A percentile compares a stretch with the other conserved stretches of the same genome.
These are phyloP conservation scores for Malus hybrid DNA, from an alignment of 331 rosid species.

Conservation along the genomic window DNA sequence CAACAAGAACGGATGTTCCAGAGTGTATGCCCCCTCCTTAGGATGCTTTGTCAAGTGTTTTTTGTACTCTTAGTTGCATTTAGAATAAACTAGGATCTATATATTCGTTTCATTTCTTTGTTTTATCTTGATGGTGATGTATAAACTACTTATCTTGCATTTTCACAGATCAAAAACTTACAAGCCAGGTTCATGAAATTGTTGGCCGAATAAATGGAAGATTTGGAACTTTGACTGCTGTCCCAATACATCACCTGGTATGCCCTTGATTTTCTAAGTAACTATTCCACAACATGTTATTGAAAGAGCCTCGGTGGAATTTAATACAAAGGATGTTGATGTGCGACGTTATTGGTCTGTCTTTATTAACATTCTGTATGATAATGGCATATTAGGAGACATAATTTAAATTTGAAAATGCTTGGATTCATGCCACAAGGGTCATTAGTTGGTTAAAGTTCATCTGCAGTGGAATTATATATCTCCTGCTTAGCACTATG, in stretches of 20 bases:
- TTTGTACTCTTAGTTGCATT: no score
- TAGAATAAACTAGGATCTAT: no score
- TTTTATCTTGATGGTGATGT: constrained; percentile 1
- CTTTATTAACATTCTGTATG: neutral
- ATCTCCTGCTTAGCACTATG: no score
- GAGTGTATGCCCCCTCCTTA: constrained; percentile 54
- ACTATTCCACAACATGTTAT: neutral
- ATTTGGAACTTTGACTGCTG: constrained; percentile 68
- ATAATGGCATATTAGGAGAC: no score
- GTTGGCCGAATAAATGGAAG: constrained; percentile 91
- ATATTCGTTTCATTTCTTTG: neutral
- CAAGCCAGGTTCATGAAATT: constrained; percentile 93
- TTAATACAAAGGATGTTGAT: neutral
- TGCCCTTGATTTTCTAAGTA: constrained; percentile 14
- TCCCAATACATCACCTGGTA: constrained; percentile 91
- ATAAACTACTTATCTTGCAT: constrained; percentile 20
- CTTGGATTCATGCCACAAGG: no score
- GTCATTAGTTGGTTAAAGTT: no score
- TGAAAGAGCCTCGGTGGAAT: neutral
- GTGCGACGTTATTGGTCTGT: neutral
- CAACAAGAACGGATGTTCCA: constrained; percentile 93
- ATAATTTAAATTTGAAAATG: no score
- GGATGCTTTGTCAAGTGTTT: constrained; percentile 1
- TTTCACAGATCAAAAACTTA: constrained; percentile 76
- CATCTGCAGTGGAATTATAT: no score